A percentile compares a stretch with the other conserved stretches of the same genome.
Evolutionary conservation across 192 early-diverging fungal genomes (phyloP).

Genomic region (Coemansia sp.): DNA sequence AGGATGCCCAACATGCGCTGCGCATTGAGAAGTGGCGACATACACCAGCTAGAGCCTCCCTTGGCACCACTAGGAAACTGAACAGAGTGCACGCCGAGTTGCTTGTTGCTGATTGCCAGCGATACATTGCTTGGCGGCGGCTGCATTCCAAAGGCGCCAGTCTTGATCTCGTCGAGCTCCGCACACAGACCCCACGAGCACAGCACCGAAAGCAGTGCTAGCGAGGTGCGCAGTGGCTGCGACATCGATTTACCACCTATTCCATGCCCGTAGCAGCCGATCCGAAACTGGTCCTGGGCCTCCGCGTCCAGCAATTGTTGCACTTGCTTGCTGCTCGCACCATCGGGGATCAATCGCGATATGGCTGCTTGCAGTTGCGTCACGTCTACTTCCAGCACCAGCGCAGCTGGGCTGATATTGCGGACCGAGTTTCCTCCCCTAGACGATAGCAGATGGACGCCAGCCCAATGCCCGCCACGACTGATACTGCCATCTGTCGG

Average conservation of each 20-base stretch:
- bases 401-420: constrained; percentile 9
- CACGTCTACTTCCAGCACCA: constrained; percentile 35
- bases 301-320: constrained; percentile 13
- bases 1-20: constrained; percentile 52
- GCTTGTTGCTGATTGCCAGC: constrained; percentile 27
- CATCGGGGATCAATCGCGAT: constrained; percentile 19
- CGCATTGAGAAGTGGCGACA: constrained; percentile 49
- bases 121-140: constrained; percentile 20
- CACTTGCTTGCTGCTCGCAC: constrained; percentile 18
- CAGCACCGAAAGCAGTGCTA: constrained; percentile 34
- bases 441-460: neutral
- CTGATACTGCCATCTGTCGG: neutral
- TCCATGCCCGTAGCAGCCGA: neutral
- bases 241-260: neutral
- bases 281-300: neutral
- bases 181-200: constrained; percentile 44
- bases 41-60: constrained; percentile 39
- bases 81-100: constrained; percentile 16
- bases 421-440: neutral
- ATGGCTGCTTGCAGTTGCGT: constrained; percentile 26
- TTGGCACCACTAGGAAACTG: constrained; percentile 21
- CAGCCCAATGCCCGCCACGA: constrained; percentile 10
- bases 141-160: constrained; percentile 29
- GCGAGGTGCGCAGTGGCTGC: constrained; percentile 24
- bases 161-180: constrained; percentile 38